These are phyloP conservation scores for Camelina laxa DNA, from an alignment of 345 rosid genomes.

Conservation along the genomic window DNA sequence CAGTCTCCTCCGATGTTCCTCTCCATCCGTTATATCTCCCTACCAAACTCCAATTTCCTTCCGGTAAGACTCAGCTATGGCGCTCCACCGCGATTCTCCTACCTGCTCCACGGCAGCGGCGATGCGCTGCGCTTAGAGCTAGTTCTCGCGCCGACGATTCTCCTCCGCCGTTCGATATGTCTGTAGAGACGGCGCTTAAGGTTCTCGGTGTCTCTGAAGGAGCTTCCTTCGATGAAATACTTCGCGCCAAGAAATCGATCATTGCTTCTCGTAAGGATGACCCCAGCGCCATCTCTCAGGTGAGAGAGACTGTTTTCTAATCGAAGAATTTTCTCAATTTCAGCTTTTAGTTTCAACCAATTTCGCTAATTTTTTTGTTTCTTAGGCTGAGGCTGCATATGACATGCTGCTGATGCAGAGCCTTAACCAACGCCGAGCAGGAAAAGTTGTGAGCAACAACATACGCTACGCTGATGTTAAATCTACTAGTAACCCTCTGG, in stretches of 20 bases:
- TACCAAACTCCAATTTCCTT: conserved; percentile 36
- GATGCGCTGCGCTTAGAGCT: conserved; percentile 49
- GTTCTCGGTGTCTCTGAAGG: conserved; percentile 89
- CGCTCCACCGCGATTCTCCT: conserved; percentile 43
- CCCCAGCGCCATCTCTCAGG: conserved; percentile 82
- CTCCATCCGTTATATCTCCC: conserved; percentile 28
- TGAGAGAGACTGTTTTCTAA: conserved; percentile 20
- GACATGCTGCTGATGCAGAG: conserved; percentile 98
- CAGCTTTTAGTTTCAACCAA: neutral
- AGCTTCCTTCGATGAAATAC: conserved; percentile 91
- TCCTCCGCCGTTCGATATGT: conserved; percentile 93
- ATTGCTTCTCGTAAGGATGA: conserved; percentile 79
- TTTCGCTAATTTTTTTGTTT: conserved; percentile 4
- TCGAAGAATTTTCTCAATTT: neutral
- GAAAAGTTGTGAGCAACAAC: conserved; percentile 75
- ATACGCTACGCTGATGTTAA: conserved; percentile 95
- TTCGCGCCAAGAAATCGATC: conserved; percentile 87
- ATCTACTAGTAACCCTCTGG: conserved; percentile 49
- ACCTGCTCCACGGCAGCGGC: conserved; percentile 51
- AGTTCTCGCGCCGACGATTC: conserved; percentile 90
- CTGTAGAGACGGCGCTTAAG: conserved; percentile 90
- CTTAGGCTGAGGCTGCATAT: conserved; percentile 93
- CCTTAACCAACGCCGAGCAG: conserved; percentile 86
- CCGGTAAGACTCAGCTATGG: conserved; percentile 50
- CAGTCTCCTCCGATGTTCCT: conserved; percentile 49